Base-by-base conservation (phyloP, 106 monocot genomes). In the Phalaenopsis aphrodite region DNA sequence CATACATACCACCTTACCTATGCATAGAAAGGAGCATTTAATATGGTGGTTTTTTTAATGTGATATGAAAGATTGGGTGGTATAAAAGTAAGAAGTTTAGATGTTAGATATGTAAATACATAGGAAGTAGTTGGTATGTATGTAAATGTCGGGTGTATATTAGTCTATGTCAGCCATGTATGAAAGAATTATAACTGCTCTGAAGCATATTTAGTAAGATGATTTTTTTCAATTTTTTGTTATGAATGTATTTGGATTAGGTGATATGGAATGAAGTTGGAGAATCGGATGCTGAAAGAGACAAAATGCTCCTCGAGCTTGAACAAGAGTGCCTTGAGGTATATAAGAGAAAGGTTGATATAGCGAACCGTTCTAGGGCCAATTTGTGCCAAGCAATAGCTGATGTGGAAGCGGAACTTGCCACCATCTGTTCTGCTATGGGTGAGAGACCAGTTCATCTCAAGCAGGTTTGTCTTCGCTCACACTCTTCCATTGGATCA, bases 241-340 rank as follows among this genome's bases (percentile, higher is more conserved):
- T 23, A 17, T 49, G 39, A 82, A 77, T 82, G 64, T 18, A 14
- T 48, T 76, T 78, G 41, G 19, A 81, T 81, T 76, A 95, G 95
- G 79, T 84, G n/a, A 95, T 92, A 83, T 95, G 95, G 95, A 87
- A 90, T 82, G 95, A 95, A 67, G 81, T 92, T 72, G 95, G 95
- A 37, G 95, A 95, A 80, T 76, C 87, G 41, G 88, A 92, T 73
- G 76, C 79, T 5, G 90, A 92, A 56, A 92, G 87, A 72, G 95
- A 92, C 68, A 89, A 75, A 79, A 86, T 89, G 84, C 79, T 92
- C 30, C 79, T 86, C n/a, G 92, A 95, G 81, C 61, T 95, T 42
- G 92, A 95, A 83, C 83, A 86, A 64, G 92, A 96, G 55, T 96
- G 95, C 73, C 55, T 88, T 17, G 87, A 88, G 39, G 91, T 87